A percentile compares a stretch with the other conserved stretches of the same genome.
Evolutionary conservation across 2,329 filamentous ascomycete genomes (phyloP).

Genomic region (Nigrograna mackinnonii): DNA sequence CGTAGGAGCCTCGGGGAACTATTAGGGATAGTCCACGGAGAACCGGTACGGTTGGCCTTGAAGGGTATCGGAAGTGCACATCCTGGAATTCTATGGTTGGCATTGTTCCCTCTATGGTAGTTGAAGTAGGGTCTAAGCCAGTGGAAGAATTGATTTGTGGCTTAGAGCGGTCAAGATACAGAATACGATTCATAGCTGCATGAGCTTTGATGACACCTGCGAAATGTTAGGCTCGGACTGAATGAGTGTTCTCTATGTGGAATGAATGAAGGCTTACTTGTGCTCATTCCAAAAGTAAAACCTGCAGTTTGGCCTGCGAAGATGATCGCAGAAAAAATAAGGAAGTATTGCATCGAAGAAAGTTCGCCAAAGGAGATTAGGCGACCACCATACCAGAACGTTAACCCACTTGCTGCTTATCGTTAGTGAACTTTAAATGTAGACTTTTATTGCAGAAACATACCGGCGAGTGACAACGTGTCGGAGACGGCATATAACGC

Average conservation of each 20-base stretch:
- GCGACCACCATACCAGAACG: constrained; percentile 25
- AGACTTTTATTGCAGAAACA: too few species aligned
- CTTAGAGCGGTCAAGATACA: constrained; percentile 7
- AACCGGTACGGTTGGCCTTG: constrained; percentile 82
- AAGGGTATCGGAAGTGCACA: constrained; percentile 90
- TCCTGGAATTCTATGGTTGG: constrained; percentile 77
- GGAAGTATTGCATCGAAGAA: constrained; percentile 80
- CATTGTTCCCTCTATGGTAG: not conserved
- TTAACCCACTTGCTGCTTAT: constrained; percentile 8
- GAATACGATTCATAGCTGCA: constrained; percentile 55
- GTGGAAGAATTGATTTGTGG: constrained; percentile 13
- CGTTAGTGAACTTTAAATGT: too few species aligned
- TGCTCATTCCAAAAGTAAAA: constrained; percentile 48
- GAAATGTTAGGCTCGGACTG: too few species aligned
- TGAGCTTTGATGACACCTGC: constrained; percentile 87
- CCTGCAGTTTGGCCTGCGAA: constrained; percentile 90
- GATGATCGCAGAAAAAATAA: constrained; percentile 81
- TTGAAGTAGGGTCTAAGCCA: constrained; percentile 3
- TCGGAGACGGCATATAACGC: constrained; percentile 80
- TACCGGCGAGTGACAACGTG: constrained; percentile 59
- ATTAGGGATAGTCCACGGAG: constrained; percentile 77
- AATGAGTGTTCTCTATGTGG: too few species aligned
- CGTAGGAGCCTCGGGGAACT: constrained; percentile 75
- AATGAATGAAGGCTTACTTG: constrained; percentile 20
- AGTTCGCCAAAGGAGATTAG: constrained; percentile 50